These are phyloP conservation scores for Cyphellophora attinorum DNA, from an alignment of 2,329 filamentous ascomycete species.

Conservation along the genomic window DNA sequence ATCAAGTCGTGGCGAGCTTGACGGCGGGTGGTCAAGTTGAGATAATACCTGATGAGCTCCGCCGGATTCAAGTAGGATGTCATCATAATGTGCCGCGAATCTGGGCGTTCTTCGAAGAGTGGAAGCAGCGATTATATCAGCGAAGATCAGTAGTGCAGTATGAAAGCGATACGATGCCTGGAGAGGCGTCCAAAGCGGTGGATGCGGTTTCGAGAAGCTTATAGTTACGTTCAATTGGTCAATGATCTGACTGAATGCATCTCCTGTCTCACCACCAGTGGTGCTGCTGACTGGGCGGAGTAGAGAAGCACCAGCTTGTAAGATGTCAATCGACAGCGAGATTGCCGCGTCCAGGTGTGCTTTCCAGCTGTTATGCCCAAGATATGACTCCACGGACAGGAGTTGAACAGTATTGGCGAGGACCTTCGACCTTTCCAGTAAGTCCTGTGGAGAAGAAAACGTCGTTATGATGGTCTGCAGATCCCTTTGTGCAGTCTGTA, in stretches of 20 bases:
- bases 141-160: slow-evolving; percentile 23
- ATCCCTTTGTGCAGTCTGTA: slow-evolving; percentile 13
- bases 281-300: slow-evolving; percentile 3
- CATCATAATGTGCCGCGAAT: slow-evolving; percentile 20
- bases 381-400: slow-evolving; percentile 24
- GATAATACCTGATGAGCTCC: not conserved
- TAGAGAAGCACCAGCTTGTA: slow-evolving; percentile 2
- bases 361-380: slow-evolving; percentile 25
- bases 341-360: slow-evolving; percentile 24
- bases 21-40: no score
- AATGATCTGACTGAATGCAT: not conserved
- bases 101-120: slow-evolving; percentile 22
- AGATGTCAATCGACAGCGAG: slow-evolving; percentile 22
- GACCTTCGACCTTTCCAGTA: slow-evolving; percentile 17
- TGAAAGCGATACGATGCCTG: slow-evolving; percentile 29
- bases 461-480: slow-evolving; percentile 14
- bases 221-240: not conserved
- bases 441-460: slow-evolving; percentile 4
- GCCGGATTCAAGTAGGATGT: slow-evolving; percentile 24
- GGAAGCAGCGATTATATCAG: slow-evolving; percentile 28
- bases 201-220: not conserved
- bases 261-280: slow-evolving; percentile 5
- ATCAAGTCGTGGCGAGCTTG: slow-evolving; percentile 30
- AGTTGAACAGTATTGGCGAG: slow-evolving; percentile 27
- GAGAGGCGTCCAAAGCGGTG: slow-evolving; percentile 22